These are phyloP conservation scores for Metarhizium guizhouense DNA, from an alignment of 2,329 filamentous ascomycete species.

Conservation along the genomic window DNA sequence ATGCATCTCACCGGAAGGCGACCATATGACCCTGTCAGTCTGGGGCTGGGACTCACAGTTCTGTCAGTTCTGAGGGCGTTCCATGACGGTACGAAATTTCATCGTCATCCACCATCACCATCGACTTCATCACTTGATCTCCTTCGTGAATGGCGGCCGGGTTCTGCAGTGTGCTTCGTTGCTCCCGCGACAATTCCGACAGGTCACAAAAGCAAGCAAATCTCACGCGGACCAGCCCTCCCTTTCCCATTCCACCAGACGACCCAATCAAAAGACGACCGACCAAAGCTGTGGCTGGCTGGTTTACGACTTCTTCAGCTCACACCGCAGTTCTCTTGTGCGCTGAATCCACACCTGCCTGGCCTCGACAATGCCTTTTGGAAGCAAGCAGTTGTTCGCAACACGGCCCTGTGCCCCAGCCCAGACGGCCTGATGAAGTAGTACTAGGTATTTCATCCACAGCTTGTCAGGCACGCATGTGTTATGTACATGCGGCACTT, in stretches of 20 bases:
- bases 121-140: not conserved
- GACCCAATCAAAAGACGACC: constrained; percentile 1
- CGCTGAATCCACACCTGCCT: too few species aligned
- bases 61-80: not conserved
- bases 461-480: not conserved
- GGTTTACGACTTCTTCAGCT: not conserved
- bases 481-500: not conserved
- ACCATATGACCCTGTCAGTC: not conserved
- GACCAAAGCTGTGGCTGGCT: not conserved
- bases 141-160: too few species aligned
- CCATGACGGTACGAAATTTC: not conserved
- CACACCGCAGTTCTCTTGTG: not conserved
- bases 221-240: not conserved
- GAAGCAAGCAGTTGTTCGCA: too few species aligned
- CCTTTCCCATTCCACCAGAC: not conserved
- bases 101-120: not conserved
- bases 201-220: constrained; percentile 3
- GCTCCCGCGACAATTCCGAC: not conserved
- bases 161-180: not conserved
- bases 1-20: not conserved
- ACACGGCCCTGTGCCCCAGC: too few species aligned
- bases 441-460: not conserved
- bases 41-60: not conserved
- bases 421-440: too few species aligned
- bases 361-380: too few species aligned